These are phyloP conservation scores for Skeletonema costatum DNA, from an alignment of 108 stramenopile species.

Conservation along the genomic window DNA sequence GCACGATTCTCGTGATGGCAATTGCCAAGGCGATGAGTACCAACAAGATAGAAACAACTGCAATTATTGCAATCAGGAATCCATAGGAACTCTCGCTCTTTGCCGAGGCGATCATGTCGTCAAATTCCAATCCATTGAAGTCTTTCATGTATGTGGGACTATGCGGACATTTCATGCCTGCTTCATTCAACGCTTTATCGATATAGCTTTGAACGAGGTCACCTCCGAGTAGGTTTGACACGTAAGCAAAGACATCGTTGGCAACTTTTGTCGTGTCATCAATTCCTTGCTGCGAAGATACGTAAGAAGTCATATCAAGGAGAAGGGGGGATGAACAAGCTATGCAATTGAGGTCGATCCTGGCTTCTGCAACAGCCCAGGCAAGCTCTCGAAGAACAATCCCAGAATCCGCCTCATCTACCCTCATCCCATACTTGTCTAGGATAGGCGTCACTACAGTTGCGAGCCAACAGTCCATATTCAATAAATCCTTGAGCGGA, in stretches of 20 bases:
- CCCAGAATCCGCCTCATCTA: conserved; percentile 31
- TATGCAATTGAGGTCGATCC: conserved; percentile 60
- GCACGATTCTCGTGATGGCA: conserved; percentile 34
- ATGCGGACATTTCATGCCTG: conserved; percentile 65
- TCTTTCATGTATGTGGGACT: conserved; percentile 48
- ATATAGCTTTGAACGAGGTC: conserved; percentile 64
- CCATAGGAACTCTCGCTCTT: conserved; percentile 29
- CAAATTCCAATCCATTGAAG: conserved; percentile 39
- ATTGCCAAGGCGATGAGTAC: conserved; percentile 27
- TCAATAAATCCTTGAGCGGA: conserved; percentile 59
- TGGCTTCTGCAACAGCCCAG: conserved; percentile 46
- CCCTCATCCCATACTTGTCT: conserved; percentile 53
- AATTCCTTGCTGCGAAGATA: conserved; percentile 50
- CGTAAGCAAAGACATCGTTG: conserved; percentile 57
- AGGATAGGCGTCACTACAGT: conserved; percentile 65
- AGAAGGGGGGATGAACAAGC: conserved; percentile 67
- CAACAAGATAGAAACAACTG: conserved; percentile 24
- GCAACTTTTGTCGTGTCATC: conserved; percentile 55
- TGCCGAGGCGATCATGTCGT: conserved; percentile 24
- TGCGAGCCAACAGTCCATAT: conserved; percentile 81
- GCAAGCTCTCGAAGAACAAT: conserved; percentile 51
- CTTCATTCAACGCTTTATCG: conserved; percentile 66
- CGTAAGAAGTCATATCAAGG: conserved; percentile 48
- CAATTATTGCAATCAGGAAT: conserved; percentile 51
- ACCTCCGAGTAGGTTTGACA: conserved; percentile 47